A percentile compares a stretch with the other conserved stretches of the same genome.
Evolutionary conservation across 345 rosid genomes (phyloP).

Genomic region (Salix viminalis): DNA sequence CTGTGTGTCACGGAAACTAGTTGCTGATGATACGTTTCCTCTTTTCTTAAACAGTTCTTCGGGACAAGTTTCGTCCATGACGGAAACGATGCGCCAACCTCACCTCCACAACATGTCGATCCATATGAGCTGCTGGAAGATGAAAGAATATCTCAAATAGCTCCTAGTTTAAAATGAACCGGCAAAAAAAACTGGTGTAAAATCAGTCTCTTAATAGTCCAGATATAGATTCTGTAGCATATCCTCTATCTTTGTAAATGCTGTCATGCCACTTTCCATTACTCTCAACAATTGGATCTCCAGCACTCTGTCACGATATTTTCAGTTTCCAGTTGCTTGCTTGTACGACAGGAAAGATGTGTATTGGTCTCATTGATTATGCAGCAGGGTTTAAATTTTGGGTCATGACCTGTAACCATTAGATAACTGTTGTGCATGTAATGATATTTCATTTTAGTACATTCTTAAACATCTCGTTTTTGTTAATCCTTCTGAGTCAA

Average conservation of each 20-base stretch:
- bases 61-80: slow-evolving; percentile 74
- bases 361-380: background rate
- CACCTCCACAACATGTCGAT: slow-evolving; percentile 55
- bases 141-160: slow-evolving; percentile 64
- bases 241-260: slow-evolving; percentile 10
- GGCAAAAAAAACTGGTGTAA: background rate
- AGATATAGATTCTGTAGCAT: background rate
- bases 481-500: background rate
- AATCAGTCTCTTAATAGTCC: background rate
- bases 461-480: background rate
- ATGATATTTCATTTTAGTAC: background rate
- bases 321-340: background rate
- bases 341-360: background rate
- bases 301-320: background rate
- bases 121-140: slow-evolving; percentile 78
- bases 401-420: background rate
- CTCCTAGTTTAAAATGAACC: slow-evolving; percentile 52
- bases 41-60: slow-evolving; percentile 48
- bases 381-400: background rate
- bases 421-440: background rate
- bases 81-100: slow-evolving; percentile 33
- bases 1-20: background rate
- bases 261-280: background rate
- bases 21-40: slow-evolving; percentile 8
- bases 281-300: background rate